Evolutionary conservation across 306 rosid genomes (phyloP).

Genomic region (Crataegus laevigata): DNA sequence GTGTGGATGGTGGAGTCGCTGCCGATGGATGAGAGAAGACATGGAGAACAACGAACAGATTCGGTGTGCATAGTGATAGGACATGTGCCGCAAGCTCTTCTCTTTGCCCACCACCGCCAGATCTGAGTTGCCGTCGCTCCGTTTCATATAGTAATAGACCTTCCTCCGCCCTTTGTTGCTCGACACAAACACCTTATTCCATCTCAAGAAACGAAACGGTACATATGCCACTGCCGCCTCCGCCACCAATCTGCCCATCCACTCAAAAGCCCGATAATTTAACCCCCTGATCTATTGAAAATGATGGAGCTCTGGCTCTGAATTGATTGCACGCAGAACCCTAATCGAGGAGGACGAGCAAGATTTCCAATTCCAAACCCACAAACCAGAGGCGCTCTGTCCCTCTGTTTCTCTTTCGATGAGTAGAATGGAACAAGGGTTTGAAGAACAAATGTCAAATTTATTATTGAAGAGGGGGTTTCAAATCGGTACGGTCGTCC

Average conservation of each 20-base stretch:
- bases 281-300: too few species aligned
- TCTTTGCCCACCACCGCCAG: slow-evolving; percentile 78
- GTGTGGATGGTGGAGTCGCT: too few species aligned
- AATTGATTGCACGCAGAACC: not conserved
- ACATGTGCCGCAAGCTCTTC: slow-evolving; percentile 60
- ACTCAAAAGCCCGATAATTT: not conserved
- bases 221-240: slow-evolving; percentile 23
- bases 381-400: not conserved
- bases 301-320: too few species aligned
- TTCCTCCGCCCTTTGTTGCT: slow-evolving; percentile 57
- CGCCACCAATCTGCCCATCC: slow-evolving; percentile 43
- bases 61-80: slow-evolving; percentile 46
- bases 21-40: slow-evolving; percentile 5
- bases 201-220: slow-evolving; percentile 35
- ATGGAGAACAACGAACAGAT: slow-evolving; percentile 16
- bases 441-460: slow-evolving; percentile 25
- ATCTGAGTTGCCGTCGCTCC: slow-evolving; percentile 55
- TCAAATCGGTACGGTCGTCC: too few species aligned
- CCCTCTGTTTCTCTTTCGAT: slow-evolving; percentile 7
- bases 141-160: slow-evolving; percentile 58
- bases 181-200: slow-evolving; percentile 61
- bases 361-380: not conserved
- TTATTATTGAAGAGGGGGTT: not conserved
- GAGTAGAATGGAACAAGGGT: not conserved
- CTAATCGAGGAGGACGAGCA: not conserved